Conservation (phyloP, 345 rosid species). For the Sapria himalayana region DNA sequence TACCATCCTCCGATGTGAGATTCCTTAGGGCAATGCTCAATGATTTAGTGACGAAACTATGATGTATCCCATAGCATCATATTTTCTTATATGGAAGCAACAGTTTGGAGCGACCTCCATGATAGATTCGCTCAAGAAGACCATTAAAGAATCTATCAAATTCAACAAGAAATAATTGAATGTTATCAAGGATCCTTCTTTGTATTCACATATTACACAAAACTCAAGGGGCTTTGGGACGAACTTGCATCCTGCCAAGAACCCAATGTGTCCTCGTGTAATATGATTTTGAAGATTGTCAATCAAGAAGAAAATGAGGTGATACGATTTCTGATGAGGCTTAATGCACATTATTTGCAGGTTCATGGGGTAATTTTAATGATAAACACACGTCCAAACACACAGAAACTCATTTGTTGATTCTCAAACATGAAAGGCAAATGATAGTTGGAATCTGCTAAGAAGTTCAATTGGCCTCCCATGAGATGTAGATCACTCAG, state of each 20-base stretch:
- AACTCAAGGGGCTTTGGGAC: too few relatives aligned
- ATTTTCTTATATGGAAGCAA: not conserved
- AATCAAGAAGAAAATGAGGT: not conserved
- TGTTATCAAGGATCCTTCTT: not conserved
- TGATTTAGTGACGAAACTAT: not conserved
- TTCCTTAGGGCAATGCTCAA: too few relatives aligned
- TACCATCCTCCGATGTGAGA: too few relatives aligned
- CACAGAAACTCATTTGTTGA: not conserved
- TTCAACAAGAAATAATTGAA: not conserved
- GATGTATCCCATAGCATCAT: not conserved
- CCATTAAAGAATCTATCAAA: not conserved
- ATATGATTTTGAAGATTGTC: not conserved
- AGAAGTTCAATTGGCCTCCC: not conserved
- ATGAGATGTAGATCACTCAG: not conserved
- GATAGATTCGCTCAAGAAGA: not conserved
- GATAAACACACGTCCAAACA: too few relatives aligned
- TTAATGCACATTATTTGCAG: not conserved
- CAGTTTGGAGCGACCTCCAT: not conserved
- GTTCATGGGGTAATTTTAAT: too few relatives aligned
- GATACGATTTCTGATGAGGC: not conserved
- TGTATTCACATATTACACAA: not conserved
- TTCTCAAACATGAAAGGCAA: constrained; percentile 1
- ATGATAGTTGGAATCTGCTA: not conserved
- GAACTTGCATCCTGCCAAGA: constrained; percentile 1
- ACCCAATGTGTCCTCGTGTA: not conserved